Conservation (phyloP, 2,329 filamentous ascomycete species). For the Claviceps maximensis region DNA sequence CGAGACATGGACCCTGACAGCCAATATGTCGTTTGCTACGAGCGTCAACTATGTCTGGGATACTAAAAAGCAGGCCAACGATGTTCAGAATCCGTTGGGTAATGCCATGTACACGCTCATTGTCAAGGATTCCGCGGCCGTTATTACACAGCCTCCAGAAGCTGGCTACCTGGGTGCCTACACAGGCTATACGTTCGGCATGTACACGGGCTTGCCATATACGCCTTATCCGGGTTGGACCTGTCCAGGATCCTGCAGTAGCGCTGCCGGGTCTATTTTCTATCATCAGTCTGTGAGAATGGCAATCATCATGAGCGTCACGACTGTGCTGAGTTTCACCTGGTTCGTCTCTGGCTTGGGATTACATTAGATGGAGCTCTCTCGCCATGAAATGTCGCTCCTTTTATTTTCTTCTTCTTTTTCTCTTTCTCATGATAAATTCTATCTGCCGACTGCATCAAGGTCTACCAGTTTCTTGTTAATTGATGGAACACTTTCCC, state of each 20-base stretch:
- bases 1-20: slow-evolving; percentile 46
- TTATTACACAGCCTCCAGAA: slow-evolving; percentile 34
- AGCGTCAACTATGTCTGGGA: slow-evolving; percentile 45
- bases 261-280: slow-evolving; percentile 32
- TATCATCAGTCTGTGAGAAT: slow-evolving; percentile 36
- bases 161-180: slow-evolving; percentile 42
- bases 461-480: neutral
- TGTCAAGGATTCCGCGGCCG: slow-evolving; percentile 44
- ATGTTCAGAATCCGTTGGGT: slow-evolving; percentile 32
- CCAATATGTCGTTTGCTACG: slow-evolving; percentile 47
- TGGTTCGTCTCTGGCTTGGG: slow-evolving; percentile 47
- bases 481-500: too few species aligned
- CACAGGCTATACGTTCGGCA: slow-evolving; percentile 38
- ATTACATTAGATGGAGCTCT: slow-evolving; percentile 15
- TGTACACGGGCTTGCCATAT: slow-evolving; percentile 42
- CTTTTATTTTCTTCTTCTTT: neutral
- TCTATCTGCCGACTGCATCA: neutral
- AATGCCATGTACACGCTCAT: slow-evolving; percentile 47
- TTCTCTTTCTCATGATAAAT: neutral
- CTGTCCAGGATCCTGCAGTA: slow-evolving; percentile 48
- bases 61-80: slow-evolving; percentile 34
- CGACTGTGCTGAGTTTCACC: slow-evolving; percentile 48
- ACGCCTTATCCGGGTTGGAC: slow-evolving; percentile 36
- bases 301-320: slow-evolving; percentile 37
- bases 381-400: too few species aligned